Percentiles rank a stretch among this genome's conserved stretches.
Evolutionary conservation across 208 protist genomes (phyloP).

Genomic region (Borovskyia barvae): DNA sequence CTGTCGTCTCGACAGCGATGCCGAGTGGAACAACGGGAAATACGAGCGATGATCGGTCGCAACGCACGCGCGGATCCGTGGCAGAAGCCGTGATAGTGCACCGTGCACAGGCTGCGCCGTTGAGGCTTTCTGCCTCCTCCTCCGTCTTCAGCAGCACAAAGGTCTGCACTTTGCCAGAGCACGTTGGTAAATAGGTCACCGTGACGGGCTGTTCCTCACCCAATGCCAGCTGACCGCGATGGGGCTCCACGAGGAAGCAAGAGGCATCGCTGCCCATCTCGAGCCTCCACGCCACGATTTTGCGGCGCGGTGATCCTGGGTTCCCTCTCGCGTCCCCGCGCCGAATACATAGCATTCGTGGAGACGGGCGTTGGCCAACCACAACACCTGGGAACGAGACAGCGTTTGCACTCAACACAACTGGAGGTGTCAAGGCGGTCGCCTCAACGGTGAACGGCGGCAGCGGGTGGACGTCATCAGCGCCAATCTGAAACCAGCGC

Average conservation of each 20-base stretch:
- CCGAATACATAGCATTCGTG: slow-evolving; percentile 39
- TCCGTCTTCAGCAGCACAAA: slow-evolving; percentile 59
- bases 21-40: slow-evolving; percentile 90
- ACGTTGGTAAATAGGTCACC: slow-evolving; percentile 69
- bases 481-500: slow-evolving; percentile 69
- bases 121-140: slow-evolving; percentile 14
- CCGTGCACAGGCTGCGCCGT: slow-evolving; percentile 46
- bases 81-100: slow-evolving; percentile 60
- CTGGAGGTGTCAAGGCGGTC: slow-evolving; percentile 28
- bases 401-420: slow-evolving; percentile 28
- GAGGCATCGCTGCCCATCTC: slow-evolving; percentile 5
- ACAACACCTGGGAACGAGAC: slow-evolving; percentile 61
- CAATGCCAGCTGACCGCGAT: slow-evolving; percentile 43
- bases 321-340: slow-evolving; percentile 26
- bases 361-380: slow-evolving; percentile 42
- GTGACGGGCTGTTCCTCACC: slow-evolving; percentile 51
- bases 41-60: slow-evolving; percentile 73
- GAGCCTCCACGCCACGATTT: slow-evolving; percentile 19
- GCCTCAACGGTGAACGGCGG: slow-evolving; percentile 57
- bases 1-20: slow-evolving; percentile 49
- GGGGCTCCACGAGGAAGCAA: slow-evolving; percentile 67
- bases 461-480: slow-evolving; percentile 63
- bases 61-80: slow-evolving; percentile 69
- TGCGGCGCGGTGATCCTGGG: slow-evolving; percentile 16
- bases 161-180: slow-evolving; percentile 27